Conservation (phyloP, 192 early-diverging fungal genomes). For the Blastocladiella britannica region DNA sequence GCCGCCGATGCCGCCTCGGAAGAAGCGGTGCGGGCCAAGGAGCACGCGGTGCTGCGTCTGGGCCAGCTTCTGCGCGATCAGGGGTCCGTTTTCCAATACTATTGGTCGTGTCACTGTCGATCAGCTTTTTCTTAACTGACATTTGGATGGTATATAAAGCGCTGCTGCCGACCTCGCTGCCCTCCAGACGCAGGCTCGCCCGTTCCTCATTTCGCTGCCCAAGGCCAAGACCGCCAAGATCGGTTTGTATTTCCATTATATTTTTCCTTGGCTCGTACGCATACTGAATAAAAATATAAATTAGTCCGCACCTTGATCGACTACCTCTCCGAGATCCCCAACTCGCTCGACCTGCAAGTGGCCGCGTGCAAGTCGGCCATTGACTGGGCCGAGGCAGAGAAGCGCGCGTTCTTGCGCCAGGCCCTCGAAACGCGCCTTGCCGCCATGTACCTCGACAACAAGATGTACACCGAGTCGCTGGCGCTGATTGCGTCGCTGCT, state of each 20-base stretch:
- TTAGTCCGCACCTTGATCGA: conserved; percentile 65
- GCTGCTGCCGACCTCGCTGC: conserved; percentile 53
- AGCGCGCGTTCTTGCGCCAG: conserved; percentile 88
- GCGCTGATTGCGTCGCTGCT: conserved; percentile 60
- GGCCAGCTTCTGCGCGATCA: conserved; percentile 50
- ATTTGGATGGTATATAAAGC: conserved; percentile 12
- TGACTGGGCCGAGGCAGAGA: conserved; percentile 75
- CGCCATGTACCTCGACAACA: conserved; percentile 78
- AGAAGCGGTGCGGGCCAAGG: neutral
- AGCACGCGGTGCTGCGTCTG: conserved; percentile 39
- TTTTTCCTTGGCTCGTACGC: neutral
- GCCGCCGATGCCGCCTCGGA: too few species aligned
- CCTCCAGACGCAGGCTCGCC: conserved; percentile 60
- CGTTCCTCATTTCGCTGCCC: conserved; percentile 59
- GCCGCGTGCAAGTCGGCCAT: conserved; percentile 83
- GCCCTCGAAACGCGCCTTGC: conserved; percentile 81
- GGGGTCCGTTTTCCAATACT: conserved; percentile 18
- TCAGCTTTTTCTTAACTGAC: neutral
- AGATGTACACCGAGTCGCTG: conserved; percentile 83
- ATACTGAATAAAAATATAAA: neutral
- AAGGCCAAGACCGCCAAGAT: conserved; percentile 95
- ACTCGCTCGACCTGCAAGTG: conserved; percentile 74
- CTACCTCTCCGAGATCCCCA: conserved; percentile 66
- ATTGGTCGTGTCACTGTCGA: neutral
- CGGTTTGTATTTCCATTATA: conserved; percentile 24